Percentiles rank a stretch among this genome's conserved stretches.
These are phyloP conservation scores for Leccinum olivaceopallidum DNA, from an alignment of 768 basidiomycete genomes.

Conservation along the genomic window DNA sequence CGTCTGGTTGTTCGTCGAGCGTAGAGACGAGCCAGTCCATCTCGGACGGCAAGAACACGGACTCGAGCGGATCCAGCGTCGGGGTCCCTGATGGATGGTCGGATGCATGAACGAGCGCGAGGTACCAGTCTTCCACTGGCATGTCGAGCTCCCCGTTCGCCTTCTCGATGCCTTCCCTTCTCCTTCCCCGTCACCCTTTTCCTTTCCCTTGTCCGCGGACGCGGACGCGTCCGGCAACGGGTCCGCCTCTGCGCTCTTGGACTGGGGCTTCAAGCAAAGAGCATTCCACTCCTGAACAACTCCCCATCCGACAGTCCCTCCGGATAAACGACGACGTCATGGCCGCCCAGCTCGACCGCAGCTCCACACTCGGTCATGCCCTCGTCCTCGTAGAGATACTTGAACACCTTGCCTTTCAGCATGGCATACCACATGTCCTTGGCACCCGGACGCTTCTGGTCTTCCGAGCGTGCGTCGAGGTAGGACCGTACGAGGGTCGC, in stretches of 20 bases:
- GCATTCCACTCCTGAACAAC: slow-evolving; percentile 87
- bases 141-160: slow-evolving; percentile 56
- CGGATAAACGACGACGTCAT: slow-evolving; percentile 78
- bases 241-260: slow-evolving; percentile 31
- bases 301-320: slow-evolving; percentile 82
- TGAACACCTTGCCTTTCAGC: slow-evolving; percentile 83
- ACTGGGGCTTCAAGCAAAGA: slow-evolving; percentile 69
- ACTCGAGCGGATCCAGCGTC: slow-evolving; percentile 55
- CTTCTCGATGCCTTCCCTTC: not conserved
- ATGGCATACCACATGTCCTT: slow-evolving; percentile 94
- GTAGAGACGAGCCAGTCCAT: slow-evolving; percentile 83
- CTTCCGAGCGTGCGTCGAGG: slow-evolving; percentile 79
- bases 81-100: slow-evolving; percentile 62
- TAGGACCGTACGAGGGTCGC: slow-evolving; percentile 80
- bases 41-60: slow-evolving; percentile 72
- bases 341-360: slow-evolving; percentile 81
- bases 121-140: slow-evolving; percentile 91
- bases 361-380: slow-evolving; percentile 87
- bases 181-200: not conserved
- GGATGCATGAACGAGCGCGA: slow-evolving; percentile 75
- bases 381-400: slow-evolving; percentile 92
- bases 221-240: slow-evolving; percentile 42
- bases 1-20: slow-evolving; percentile 91
- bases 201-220: slow-evolving; percentile 34
- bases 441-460: slow-evolving; percentile 78